Evolutionary conservation across 2,329 filamentous ascomycete species (phyloP), one percentile per base, ranked within the genome.

Genomic region (Ophiostoma quercus): DNA sequence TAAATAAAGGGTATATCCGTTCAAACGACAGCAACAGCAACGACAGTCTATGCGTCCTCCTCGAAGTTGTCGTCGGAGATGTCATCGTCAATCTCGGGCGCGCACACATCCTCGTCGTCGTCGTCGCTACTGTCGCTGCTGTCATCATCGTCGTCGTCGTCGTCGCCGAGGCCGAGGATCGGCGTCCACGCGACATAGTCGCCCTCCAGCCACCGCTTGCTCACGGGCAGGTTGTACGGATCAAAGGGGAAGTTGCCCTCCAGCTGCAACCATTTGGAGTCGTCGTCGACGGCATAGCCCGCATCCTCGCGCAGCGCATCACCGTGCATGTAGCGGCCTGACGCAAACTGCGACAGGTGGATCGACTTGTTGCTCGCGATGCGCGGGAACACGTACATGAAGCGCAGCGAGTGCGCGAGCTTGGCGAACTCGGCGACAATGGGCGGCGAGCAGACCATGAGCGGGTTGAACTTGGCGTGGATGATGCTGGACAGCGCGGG

Each of bases 221-320:
- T 97, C 74, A 88, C 83, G 0, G 94, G 94, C 67, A 99, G 82
- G 76, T 94, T 90, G 78, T 98, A 99, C 2, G 96, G 96, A 77
- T 99, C 95, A 76, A 99, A 99, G 0, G 95, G 95, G 76, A 98
- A 99, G 78, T 96, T 97, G 0, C 93, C 91, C 74, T 98, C 94
- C 1, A 99, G 85, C 78, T 97, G 90, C 76, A 94, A 89, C 76
- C 88, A 90, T 72, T 89, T 88, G 74, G 97, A 92, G 71, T 91
- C 91, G 68, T 88, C 90, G 69, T 88, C 85, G 16, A 80, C 78
- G 67, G 84, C 80, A 67, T 80, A 79, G 7, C 82, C 82, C 5
- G 84, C 78, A 74, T 87, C 87, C 65, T 74, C 73, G 72, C 84
- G 84, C 43, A 86, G 80, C 0, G 82, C 83, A 3, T 68, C 72